Evolutionary conservation across 164 flowering plant species (phyloP), one percentile per base, ranked within the genome.

Genomic region (Piper betle): DNA sequence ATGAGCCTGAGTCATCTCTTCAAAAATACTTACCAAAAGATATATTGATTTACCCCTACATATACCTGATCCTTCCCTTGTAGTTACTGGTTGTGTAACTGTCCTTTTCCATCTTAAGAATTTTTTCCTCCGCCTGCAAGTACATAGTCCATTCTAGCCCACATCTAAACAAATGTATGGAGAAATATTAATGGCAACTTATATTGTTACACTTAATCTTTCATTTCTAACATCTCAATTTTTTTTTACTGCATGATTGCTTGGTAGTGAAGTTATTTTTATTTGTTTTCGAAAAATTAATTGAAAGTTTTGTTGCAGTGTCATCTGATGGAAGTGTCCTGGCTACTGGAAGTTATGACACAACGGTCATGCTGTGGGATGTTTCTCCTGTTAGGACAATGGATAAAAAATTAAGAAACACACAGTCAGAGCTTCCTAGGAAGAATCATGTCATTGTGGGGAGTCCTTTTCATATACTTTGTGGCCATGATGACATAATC

Each of bases 351-450:
- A 93, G 99, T 74, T 83, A 84, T 75, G 99, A 93, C 70, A 93
- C 99, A 19, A 93, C 99, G n/a, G 93, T 93, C 18, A 93, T 93
- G 97, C 85, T 93, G 65, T 93, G 99, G 97, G 91, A 90, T 67
- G 85, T 93, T 72, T 61, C 53, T 53, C 83, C 81, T 60, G 63
- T 65, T 61, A 78, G 71, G 76, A 52, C 68, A 53, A 58, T 72
- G 15, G 97, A 90, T 17, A 92, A 84, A 74, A 80, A 79, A 74
- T 74, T 68, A 60, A 79, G 88, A 37, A 79, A 42, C 62, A 9
- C 77, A 33, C 88, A 77, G 60, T 62, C 74, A n/a, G 98, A 93
- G 63, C 50, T 75, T 11, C 79, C 83, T 39, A 84, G 87, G 52
- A 93, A 81, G 76, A 95, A 85, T 50, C 65, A 61, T 69, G 73